Evolutionary conservation across 1,139 yeast species (phyloP), one percentile per base, ranked within the genome.

Genomic region (Meyerozyma guilliermondii): DNA sequence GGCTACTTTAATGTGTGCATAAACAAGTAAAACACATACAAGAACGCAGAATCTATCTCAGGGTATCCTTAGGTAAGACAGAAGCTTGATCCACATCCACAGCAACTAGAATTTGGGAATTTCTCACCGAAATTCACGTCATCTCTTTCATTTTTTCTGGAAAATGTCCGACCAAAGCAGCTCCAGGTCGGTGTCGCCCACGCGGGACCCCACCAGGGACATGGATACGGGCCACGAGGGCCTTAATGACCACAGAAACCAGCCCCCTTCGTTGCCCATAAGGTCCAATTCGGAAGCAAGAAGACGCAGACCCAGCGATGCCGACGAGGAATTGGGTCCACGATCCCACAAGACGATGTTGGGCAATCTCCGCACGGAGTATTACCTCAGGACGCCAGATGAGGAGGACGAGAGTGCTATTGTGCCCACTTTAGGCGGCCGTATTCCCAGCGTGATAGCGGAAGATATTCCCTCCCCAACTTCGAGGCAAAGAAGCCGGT

Each of bases 241-340:
- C 34, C 62, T 80, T 43, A 72, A 78, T 49, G 85, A 80, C 56
- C 84, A 80, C 55, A 68, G 85, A 45, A 60, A 73, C 55, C 82
- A 78, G 52, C 65, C 72, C 16, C 59, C 61, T 31, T 67, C 73
- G 10, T 62, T 72, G 24, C 80, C 80, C 9, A 62, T 60, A 35
- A 59, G 65, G 41, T 57, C 22, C 33, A 39, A 26, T 38, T 35
- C 39, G 14, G 41, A 35, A 9, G 39, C 24, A 7, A 45, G 54
- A 48, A 33, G 46, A 46, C 20, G 42, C 31, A 17, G 37, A 45
- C 55, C 58, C 28, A 45, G 58, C 10, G 39, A 42, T 17, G 51
- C 43, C 34, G 46, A 29, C 38, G 41, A 27, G 28, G 42, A 34
- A 39, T 22, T 46, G 41, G 14, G 31, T 33, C 17, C 35, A 39